These are phyloP conservation scores for Gastrodia elata DNA, from an alignment of 106 monocot genomes.

Conservation along the genomic window DNA sequence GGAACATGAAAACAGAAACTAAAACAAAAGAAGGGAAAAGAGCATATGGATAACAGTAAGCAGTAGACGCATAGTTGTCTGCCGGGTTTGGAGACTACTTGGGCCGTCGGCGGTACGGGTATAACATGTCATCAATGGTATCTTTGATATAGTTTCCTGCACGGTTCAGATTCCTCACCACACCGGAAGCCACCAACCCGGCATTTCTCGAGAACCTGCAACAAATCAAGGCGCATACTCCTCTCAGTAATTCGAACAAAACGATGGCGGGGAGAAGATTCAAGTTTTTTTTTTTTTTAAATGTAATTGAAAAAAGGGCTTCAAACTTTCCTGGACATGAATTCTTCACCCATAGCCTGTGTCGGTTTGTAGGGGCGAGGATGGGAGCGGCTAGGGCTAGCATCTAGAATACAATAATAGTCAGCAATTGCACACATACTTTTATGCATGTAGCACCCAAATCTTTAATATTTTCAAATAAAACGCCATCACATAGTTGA, in stretches of 20 bases:
- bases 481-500: no score
- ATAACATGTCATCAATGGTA: conserved; percentile 57
- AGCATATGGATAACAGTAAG: no score
- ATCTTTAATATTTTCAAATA: no score
- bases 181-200: conserved; percentile 61
- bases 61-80: no score
- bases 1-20: background rate
- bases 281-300: background rate
- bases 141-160: conserved; percentile 55
- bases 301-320: no score
- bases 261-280: background rate
- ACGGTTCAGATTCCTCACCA: conserved; percentile 38
- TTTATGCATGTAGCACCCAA: no score
- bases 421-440: no score
- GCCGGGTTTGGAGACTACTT: conserved; percentile 24
- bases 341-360: conserved; percentile 25
- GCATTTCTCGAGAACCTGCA: conserved; percentile 69
- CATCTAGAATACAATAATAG: conserved; percentile 5
- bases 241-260: no score
- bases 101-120: conserved; percentile 49
- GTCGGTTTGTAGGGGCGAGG: conserved; percentile 21
- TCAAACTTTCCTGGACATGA: conserved; percentile 32
- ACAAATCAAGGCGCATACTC: background rate
- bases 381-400: conserved; percentile 9
- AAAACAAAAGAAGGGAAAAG: no score